Evolutionary conservation across 129 eudicot species (phyloP).

Genomic region (Silybum marianum): DNA sequence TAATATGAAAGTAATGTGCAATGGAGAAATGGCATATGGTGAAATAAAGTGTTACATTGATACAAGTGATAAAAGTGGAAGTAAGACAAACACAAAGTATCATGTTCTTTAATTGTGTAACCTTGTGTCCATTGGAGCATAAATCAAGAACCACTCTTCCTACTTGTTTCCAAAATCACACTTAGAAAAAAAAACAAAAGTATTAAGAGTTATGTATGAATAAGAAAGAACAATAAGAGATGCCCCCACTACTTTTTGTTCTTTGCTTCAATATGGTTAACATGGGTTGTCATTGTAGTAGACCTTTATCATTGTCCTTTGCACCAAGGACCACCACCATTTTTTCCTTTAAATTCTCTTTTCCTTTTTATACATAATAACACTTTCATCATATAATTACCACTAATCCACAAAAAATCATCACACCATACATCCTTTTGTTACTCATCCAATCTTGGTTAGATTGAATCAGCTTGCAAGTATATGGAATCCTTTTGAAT

Average conservation of each 20-base stretch:
- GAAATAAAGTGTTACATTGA: constrained; percentile 10
- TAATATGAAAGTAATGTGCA: neutral
- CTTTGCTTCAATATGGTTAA: constrained; percentile 37
- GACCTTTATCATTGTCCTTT: constrained; percentile 34
- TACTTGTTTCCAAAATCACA: constrained; percentile 21
- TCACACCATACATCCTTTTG: neutral
- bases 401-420: neutral
- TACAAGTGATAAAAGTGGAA: constrained; percentile 12
- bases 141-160: constrained; percentile 30
- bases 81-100: constrained; percentile 35
- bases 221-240: constrained; percentile 35
- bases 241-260: constrained; percentile 42
- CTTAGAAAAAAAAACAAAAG: neutral
- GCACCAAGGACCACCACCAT: constrained; percentile 35
- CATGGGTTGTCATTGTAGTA: constrained; percentile 40
- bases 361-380: neutral
- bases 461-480: neutral
- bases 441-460: neutral
- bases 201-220: constrained; percentile 25
- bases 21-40: constrained; percentile 5
- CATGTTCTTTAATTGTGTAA: constrained; percentile 26
- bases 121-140: constrained; percentile 19
- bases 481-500: neutral
- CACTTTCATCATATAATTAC: neutral
- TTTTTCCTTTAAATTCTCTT: constrained; percentile 6